Evolutionary conservation across 495 filamentous ascomycete genomes (phyloP).

Genomic region (Xylaria acuta): DNA sequence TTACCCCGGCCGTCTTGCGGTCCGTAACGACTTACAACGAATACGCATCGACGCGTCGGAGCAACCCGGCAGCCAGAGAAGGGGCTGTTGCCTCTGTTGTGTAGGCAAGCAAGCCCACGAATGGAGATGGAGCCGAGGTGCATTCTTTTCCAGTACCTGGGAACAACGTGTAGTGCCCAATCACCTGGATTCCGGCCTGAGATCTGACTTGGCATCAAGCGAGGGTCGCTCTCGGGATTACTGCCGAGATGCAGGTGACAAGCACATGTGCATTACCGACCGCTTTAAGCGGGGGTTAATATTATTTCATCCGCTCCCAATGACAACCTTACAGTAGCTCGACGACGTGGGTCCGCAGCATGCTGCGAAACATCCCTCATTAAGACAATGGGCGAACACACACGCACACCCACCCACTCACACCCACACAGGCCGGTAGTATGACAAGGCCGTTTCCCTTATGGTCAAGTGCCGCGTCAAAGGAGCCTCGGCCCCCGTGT

Average conservation of each 20-base stretch:
- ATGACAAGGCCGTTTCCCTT: background rate
- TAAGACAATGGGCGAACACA: background rate
- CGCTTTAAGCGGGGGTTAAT: constrained; percentile 23
- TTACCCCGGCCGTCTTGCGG: background rate
- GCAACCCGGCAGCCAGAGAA: background rate
- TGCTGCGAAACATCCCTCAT: constrained; percentile 8
- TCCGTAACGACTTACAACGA: background rate
- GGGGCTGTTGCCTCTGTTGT: background rate
- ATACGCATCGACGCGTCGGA: background rate
- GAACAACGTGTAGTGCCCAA: constrained; percentile 11
- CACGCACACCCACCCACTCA: background rate
- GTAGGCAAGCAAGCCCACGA: background rate
- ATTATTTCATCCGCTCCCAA: constrained; percentile 12
- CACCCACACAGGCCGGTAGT: no score
- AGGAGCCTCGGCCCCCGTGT: background rate
- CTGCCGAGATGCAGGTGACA: constrained; percentile 24
- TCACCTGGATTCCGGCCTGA: background rate
- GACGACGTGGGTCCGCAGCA: background rate
- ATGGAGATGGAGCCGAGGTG: background rate
- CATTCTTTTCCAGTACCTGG: background rate
- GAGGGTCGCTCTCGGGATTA: constrained; percentile 16
- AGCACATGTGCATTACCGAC: constrained; percentile 23
- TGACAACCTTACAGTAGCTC: background rate
- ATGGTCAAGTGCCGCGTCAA: constrained; percentile 17
- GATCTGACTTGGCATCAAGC: constrained; percentile 7